Evolutionary conservation across 805 yeast species (phyloP).

Genomic region (Candida germanica): DNA sequence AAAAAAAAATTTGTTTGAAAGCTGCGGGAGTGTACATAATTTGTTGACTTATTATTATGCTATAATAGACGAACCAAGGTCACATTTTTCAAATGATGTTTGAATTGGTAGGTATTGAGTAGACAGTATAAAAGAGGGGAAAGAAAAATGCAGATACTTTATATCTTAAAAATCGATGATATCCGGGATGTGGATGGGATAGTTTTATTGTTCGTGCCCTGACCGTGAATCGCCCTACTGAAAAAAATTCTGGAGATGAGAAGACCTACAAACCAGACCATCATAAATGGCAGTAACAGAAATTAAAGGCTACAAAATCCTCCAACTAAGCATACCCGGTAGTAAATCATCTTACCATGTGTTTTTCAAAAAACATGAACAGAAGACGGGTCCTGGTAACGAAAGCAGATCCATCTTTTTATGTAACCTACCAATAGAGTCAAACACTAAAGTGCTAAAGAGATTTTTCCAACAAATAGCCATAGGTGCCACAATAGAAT

Average conservation of each 20-base stretch:
- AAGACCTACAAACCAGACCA: constrained; percentile 2
- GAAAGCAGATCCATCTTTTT: constrained; percentile 65
- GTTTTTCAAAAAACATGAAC: constrained; percentile 62
- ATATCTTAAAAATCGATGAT: too few relatives aligned
- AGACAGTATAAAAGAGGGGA: too few relatives aligned
- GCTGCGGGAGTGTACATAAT: too few relatives aligned
- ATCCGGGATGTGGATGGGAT: too few relatives aligned
- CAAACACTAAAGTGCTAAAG: constrained; percentile 52
- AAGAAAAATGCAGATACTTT: too few relatives aligned
- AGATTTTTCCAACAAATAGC: constrained; percentile 57
- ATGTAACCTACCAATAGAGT: constrained; percentile 69
- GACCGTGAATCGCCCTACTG: constrained; percentile 4
- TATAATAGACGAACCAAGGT: too few relatives aligned
- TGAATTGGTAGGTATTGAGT: too few relatives aligned
- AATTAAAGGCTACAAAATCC: constrained; percentile 55
- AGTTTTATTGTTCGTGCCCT: too few relatives aligned
- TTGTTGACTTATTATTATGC: too few relatives aligned
- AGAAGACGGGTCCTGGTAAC: constrained; percentile 37
- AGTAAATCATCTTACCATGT: constrained; percentile 50
- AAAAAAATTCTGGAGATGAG: constrained; percentile 6
- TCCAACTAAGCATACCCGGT: constrained; percentile 45
- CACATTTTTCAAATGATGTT: too few relatives aligned
- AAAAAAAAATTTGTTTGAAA: too few relatives aligned
- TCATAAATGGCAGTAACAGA: constrained; percentile 25
- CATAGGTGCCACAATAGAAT: constrained; percentile 62